These are phyloP conservation scores for Dillenia turbinata DNA, from an alignment of 164 flowering plant genomes.

Conservation along the genomic window DNA sequence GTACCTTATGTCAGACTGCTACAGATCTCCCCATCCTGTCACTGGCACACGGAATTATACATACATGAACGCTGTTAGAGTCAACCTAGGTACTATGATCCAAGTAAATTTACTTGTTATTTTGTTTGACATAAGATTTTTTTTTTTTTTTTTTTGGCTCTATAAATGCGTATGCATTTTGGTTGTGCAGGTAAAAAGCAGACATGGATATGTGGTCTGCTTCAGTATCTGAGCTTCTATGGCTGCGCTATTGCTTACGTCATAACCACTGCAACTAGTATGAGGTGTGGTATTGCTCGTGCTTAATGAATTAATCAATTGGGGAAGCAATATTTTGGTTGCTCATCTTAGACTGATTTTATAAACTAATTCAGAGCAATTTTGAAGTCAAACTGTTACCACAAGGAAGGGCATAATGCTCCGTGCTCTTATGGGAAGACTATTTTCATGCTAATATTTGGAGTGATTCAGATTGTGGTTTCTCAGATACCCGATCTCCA, in stretches of 20 bases:
- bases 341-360: too few relatives aligned
- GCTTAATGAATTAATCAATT: too few relatives aligned
- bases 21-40: slow-evolving; percentile 53
- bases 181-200: slow-evolving; percentile 30
- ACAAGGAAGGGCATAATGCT: slow-evolving; percentile 37
- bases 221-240: slow-evolving; percentile 40
- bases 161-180: slow-evolving; percentile 4
- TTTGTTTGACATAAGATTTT: slow-evolving; percentile 1
- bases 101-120: not conserved
- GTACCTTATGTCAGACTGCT: slow-evolving; percentile 48
- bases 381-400: slow-evolving; percentile 47
- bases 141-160: not conserved
- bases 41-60: slow-evolving; percentile 40
- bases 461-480: slow-evolving; percentile 31
- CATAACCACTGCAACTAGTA: slow-evolving; percentile 43
- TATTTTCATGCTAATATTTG: slow-evolving; percentile 38
- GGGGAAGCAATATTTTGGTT: too few relatives aligned
- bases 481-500: slow-evolving; percentile 53
- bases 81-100: slow-evolving; percentile 38
- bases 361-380: slow-evolving; percentile 30
- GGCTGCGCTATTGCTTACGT: slow-evolving; percentile 44
- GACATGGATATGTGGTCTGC: slow-evolving; percentile 41
- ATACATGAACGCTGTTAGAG: slow-evolving; percentile 55
- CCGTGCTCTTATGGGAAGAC: slow-evolving; percentile 24
- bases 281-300: slow-evolving; percentile 19